These are phyloP conservation scores for Botrytis fabae DNA, from an alignment of 2,329 filamentous ascomycete species.

Conservation along the genomic window DNA sequence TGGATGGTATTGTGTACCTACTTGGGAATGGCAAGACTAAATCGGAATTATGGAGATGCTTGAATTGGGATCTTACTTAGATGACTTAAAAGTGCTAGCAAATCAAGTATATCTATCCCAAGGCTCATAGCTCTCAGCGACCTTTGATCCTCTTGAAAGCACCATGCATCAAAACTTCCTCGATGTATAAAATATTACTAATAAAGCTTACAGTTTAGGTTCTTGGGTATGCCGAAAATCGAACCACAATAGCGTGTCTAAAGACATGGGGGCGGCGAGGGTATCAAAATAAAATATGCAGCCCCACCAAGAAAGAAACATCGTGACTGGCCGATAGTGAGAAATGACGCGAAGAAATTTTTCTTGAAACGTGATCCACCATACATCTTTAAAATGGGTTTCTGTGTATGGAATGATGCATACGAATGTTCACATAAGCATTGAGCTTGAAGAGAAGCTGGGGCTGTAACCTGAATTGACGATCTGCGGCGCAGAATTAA, in stretches of 20 bases:
- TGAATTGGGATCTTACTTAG: not conserved
- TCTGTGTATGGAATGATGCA: constrained; percentile 3
- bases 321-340: not conserved
- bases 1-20: not conserved
- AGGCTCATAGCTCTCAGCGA: not conserved
- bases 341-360: constrained; percentile 12
- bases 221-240: not conserved
- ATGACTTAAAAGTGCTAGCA: not conserved
- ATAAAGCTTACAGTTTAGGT: not conserved
- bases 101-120: not conserved
- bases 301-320: constrained; percentile 1
- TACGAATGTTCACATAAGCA: constrained; percentile 2
- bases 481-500: not conserved
- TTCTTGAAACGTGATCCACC: constrained; percentile 14
- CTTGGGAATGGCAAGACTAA: not conserved
- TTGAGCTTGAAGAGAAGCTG: not conserved
- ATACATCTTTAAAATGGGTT: not conserved
- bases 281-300: not conserved
- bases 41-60: not conserved
- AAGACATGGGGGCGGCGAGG: constrained; percentile 1
- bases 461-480: not conserved
- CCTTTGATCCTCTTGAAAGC: not conserved
- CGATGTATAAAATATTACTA: not conserved
- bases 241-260: constrained; percentile 1
- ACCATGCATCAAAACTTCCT: not conserved